Percentiles rank a stretch among this genome's conserved stretches.
These are phyloP conservation scores for Cenchrus fungigraminus DNA, from an alignment of 176 grass and related monocot genomes.

Conservation along the genomic window DNA sequence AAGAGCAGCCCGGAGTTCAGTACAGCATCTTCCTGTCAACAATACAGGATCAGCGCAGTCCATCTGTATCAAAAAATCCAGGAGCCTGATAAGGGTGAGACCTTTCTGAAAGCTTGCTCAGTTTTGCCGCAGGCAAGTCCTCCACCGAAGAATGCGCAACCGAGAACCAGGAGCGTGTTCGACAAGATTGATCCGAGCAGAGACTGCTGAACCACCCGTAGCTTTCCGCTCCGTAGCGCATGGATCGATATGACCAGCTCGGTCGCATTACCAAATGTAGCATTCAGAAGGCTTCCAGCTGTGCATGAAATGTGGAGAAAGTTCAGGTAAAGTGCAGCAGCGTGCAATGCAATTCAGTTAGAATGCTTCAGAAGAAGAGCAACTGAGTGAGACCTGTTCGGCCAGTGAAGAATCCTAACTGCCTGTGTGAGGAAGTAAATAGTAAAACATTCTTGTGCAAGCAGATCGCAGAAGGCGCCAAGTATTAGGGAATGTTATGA, in stretches of 20 bases:
- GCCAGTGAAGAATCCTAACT: constrained; percentile 73
- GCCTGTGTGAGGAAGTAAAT: constrained; percentile 50
- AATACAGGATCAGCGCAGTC: constrained; percentile 4
- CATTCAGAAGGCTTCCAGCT: constrained; percentile 73
- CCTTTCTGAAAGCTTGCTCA: constrained; percentile 75
- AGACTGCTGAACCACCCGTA: constrained; percentile 74
- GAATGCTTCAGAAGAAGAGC: constrained; percentile 37
- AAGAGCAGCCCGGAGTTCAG: constrained; percentile 83
- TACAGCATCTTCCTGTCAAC: constrained; percentile 58
- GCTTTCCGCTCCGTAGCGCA: constrained; percentile 58
- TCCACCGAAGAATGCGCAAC: constrained; percentile 73
- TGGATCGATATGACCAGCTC: constrained; percentile 88
- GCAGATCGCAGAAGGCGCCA: neutral
- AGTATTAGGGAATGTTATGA: neutral
- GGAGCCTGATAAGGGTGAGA: constrained; percentile 19
- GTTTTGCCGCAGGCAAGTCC: constrained; percentile 60
- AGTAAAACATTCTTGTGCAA: constrained; percentile 29
- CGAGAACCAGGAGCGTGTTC: constrained; percentile 80
- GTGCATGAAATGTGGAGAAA: constrained; percentile 15
- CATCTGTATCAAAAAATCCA: neutral
- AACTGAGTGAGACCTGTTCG: constrained; percentile 62
- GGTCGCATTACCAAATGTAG: constrained; percentile 81
- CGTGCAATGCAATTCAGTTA: constrained; percentile 25
- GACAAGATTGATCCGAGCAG: constrained; percentile 80
- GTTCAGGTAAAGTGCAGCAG: neutral